Evolutionary conservation across 2,329 filamentous ascomycete genomes (phyloP).

Genomic region (Aspergillus neotritici): DNA sequence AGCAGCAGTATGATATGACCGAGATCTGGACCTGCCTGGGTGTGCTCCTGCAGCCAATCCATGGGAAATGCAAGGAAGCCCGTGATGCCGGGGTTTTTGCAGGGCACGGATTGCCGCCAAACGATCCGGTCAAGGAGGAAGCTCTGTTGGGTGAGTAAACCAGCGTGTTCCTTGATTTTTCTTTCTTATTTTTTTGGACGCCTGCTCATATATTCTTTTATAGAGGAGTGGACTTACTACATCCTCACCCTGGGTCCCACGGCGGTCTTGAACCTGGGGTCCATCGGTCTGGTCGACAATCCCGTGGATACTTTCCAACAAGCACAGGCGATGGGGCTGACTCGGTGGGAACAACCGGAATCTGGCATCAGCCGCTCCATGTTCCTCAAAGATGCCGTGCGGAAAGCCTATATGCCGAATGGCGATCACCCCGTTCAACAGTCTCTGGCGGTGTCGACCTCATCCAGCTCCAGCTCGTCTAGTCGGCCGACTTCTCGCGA

Average conservation of each 20-base stretch:
- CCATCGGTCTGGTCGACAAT: constrained; percentile 34
- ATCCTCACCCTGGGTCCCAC: constrained; percentile 55
- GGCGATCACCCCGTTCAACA: constrained; percentile 4
- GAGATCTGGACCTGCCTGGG: constrained; percentile 60
- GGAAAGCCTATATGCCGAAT: constrained; percentile 52
- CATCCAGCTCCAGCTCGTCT: constrained; percentile 8
- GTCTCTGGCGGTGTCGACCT: constrained; percentile 1
- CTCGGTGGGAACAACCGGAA: constrained; percentile 49
- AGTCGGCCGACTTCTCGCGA: constrained; percentile 10
- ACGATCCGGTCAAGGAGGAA: constrained; percentile 42
- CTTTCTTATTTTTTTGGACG: neutral
- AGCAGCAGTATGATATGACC: constrained; percentile 58
- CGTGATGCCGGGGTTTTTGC: constrained; percentile 53
- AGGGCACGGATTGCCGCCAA: constrained; percentile 45
- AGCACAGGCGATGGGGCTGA: constrained; percentile 52
- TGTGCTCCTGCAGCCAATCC: constrained; percentile 51
- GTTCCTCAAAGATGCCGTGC: constrained; percentile 58
- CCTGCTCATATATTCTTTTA: constrained; percentile 12
- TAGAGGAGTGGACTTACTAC: constrained; percentile 58
- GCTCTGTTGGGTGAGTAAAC: constrained; percentile 45
- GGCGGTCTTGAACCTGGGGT: constrained; percentile 50
- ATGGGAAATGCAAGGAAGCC: constrained; percentile 51
- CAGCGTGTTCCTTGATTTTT: neutral
- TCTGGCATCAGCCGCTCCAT: constrained; percentile 45
- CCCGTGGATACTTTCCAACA: constrained; percentile 45